These are phyloP conservation scores for Pythium folliculosum DNA, from an alignment of 352 stramenopile genomes.

Conservation along the genomic window DNA sequence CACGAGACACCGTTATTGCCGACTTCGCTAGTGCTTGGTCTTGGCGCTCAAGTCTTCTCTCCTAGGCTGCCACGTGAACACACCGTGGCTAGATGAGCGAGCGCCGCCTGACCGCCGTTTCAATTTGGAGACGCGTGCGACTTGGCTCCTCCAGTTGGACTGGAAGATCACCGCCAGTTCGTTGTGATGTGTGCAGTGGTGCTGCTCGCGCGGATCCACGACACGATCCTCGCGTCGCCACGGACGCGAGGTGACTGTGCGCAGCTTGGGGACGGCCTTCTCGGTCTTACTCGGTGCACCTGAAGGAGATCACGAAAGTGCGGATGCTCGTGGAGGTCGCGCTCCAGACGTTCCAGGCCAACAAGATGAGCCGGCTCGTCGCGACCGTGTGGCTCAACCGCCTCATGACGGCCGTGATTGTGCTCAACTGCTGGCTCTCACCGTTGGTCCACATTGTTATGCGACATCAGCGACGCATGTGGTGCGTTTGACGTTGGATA, in stretches of 20 bases:
- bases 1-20: no score
- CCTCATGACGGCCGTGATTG: conserved; percentile 5
- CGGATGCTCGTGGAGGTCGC: conserved; percentile 11
- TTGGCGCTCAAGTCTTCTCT: no score
- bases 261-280: neutral
- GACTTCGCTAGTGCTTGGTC: no score
- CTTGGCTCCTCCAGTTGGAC: no score
- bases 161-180: no score
- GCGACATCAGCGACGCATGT: neutral
- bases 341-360: conserved; percentile 18
- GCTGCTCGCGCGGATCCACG: neutral
- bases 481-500: neutral
- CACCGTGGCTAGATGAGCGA: no score
- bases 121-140: no score
- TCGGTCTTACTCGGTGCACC: neutral
- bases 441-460: conserved; percentile 3
- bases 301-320: neutral
- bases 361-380: conserved; percentile 17
- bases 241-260: neutral
- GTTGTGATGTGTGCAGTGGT: neutral
- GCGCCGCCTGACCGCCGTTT: no score
- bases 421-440: conserved; percentile 22
- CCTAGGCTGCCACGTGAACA: no score
- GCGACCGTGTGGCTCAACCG: conserved; percentile 22
- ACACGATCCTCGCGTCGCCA: neutral